phyloP scores from a whole-genome alignment of 1,284 basidiomycete species.

The Lentinus polychrous region DNA sequence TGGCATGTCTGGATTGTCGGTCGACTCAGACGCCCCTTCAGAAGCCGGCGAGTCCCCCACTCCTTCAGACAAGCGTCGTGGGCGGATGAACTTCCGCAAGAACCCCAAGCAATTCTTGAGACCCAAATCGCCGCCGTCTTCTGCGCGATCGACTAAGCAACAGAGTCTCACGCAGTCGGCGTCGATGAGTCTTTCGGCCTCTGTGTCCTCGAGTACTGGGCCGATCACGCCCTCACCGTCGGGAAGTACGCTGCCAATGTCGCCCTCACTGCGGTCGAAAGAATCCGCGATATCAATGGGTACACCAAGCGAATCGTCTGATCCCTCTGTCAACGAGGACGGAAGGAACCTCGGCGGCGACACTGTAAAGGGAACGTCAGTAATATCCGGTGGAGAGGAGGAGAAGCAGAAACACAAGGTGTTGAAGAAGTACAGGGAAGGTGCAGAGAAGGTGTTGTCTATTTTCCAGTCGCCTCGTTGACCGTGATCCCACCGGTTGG shows the following conservation, averaged over 20 bases:
- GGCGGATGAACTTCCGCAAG: constrained; percentile 66
- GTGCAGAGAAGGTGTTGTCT: constrained; percentile 74
- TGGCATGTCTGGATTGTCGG: constrained; percentile 48
- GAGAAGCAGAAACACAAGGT: constrained; percentile 63
- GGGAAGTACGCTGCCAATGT: constrained; percentile 28
- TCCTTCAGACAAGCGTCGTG: constrained; percentile 53
- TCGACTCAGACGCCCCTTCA: constrained; percentile 15
- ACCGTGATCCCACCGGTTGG: constrained; percentile 8
- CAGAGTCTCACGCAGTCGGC: constrained; percentile 40
- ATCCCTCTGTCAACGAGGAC: constrained; percentile 55
- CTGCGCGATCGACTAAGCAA: background rate
- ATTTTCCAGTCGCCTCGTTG: constrained; percentile 57
- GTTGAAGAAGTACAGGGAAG: constrained; percentile 76
- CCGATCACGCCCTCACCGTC: constrained; percentile 53
- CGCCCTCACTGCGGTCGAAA: constrained; percentile 73
- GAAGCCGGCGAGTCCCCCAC: constrained; percentile 35
- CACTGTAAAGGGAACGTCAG: constrained; percentile 16
- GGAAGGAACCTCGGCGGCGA: constrained; percentile 13
- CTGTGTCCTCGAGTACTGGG: constrained; percentile 40
- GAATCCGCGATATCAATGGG: constrained; percentile 68
- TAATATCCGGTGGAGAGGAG: constrained; percentile 25
- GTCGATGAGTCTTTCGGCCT: constrained; percentile 41
- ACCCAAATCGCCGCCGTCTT: constrained; percentile 44
- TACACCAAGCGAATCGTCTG: constrained; percentile 62
- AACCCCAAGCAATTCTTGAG: constrained; percentile 63